Conservation (phyloP, 768 basidiomycete species). For the Amanita inopinata region DNA sequence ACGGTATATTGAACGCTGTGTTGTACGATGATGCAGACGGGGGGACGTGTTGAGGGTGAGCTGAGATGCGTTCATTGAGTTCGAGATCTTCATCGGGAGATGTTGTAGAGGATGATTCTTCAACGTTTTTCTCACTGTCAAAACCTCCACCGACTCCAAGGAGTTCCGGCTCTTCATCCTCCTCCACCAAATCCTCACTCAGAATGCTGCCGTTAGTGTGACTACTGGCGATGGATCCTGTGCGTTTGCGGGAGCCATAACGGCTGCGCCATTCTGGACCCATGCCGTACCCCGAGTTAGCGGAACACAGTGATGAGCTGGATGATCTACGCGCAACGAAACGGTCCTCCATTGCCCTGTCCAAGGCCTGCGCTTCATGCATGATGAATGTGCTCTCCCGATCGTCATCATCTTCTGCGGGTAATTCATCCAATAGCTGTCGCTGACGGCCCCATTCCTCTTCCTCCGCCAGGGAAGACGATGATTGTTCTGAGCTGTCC, state of each 20-base stretch:
- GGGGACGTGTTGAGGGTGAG: conserved; percentile 27
- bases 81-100: conserved; percentile 36
- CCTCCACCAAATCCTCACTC: conserved; percentile 76
- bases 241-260: conserved; percentile 57
- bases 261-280: conserved; percentile 55
- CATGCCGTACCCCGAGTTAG: conserved; percentile 52
- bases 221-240: conserved; percentile 68
- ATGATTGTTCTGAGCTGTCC: conserved; percentile 38
- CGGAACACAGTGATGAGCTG: conserved; percentile 48
- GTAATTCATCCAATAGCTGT: conserved; percentile 44
- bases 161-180: conserved; percentile 68
- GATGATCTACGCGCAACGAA: conserved; percentile 67
- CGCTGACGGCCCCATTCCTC: conserved; percentile 77
- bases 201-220: conserved; percentile 57
- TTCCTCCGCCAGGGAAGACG: conserved; percentile 47
- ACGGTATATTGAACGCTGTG: conserved; percentile 45
- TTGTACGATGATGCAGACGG: conserved; percentile 52
- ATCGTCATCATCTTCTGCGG: conserved; percentile 41
- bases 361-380: conserved; percentile 74
- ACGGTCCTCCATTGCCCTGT: conserved; percentile 84
- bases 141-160: conserved; percentile 64
- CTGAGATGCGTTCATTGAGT: conserved; percentile 16
- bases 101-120: conserved; percentile 27
- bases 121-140: conserved; percentile 28
- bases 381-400: conserved; percentile 48